These are phyloP conservation scores for Arabis hirsuta DNA, from an alignment of 345 rosid genomes.

Conservation along the genomic window DNA sequence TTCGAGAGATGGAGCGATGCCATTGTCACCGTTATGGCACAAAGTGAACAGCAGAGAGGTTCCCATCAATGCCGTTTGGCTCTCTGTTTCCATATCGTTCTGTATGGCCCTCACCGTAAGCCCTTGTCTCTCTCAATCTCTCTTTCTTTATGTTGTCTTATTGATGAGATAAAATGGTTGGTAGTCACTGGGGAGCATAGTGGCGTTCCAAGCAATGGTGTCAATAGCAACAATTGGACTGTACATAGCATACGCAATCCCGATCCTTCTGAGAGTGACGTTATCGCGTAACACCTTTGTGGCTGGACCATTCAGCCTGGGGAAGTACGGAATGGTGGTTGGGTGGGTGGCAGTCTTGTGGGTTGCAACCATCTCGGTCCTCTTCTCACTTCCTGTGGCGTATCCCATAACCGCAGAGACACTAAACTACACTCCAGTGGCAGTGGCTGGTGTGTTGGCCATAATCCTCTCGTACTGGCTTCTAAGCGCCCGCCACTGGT, in stretches of 20 bases:
- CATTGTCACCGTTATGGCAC: conserved; percentile 82
- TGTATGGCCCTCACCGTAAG: conserved; percentile 96
- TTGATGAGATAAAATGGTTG: conserved; percentile 42
- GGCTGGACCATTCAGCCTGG: conserved; percentile 86
- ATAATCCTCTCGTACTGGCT: conserved; percentile 67
- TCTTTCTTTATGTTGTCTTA: conserved; percentile 1
- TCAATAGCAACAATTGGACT: conserved; percentile 94
- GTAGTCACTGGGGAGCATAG: conserved; percentile 90
- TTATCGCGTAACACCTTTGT: conserved; percentile 72
- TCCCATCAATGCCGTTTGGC: conserved; percentile 91
- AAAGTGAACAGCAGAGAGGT: conserved; percentile 86
- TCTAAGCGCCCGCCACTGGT: conserved; percentile 78
- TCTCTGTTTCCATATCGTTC: conserved; percentile 69
- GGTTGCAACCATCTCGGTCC: conserved; percentile 87
- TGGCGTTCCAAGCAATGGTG: conserved; percentile 97
- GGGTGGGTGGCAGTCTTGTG: conserved; percentile 92
- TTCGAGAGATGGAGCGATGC: conserved; percentile 98
- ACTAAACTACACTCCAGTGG: conserved; percentile 93
- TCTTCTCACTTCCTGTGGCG: conserved; percentile 91
- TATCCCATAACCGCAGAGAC: conserved; percentile 80
- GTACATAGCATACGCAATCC: conserved; percentile 93
- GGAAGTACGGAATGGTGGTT: conserved; percentile 60
- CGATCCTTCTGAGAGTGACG: conserved; percentile 83
- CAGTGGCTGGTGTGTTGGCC: conserved; percentile 72
- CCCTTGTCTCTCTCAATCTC: conserved; percentile 3